Conservation (phyloP, 1,139 yeast genomes). For the Sugiyamaella novakii region DNA sequence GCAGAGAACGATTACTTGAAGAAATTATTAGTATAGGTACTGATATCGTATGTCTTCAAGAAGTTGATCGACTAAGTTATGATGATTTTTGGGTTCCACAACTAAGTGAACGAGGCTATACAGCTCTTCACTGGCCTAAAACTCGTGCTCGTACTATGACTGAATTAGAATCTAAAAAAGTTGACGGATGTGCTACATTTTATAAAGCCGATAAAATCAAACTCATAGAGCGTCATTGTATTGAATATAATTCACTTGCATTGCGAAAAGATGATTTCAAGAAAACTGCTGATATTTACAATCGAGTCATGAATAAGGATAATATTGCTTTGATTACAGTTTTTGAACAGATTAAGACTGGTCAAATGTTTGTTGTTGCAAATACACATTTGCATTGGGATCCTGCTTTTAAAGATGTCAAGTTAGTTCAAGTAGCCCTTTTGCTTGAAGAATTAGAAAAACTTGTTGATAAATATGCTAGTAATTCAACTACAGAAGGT, state of each 20-base stretch:
- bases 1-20: slow-evolving; percentile 71
- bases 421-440: slow-evolving; percentile 92
- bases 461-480: slow-evolving; percentile 56
- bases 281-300: slow-evolving; percentile 91
- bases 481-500: slow-evolving; percentile 42
- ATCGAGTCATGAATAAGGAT: slow-evolving; percentile 95
- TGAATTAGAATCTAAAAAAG: slow-evolving; percentile 79
- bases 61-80: slow-evolving; percentile 84
- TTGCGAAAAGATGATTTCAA: slow-evolving; percentile 86
- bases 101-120: slow-evolving; percentile 73
- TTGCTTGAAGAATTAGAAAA: slow-evolving; percentile 82
- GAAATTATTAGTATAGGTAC: slow-evolving; percentile 67
- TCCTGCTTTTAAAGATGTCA: slow-evolving; percentile 94
- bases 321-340: slow-evolving; percentile 83
- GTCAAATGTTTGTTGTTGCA: slow-evolving; percentile 71
- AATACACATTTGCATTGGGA: slow-evolving; percentile 99
- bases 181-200: slow-evolving; percentile 97
- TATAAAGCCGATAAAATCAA: slow-evolving; percentile 70
- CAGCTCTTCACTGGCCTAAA: slow-evolving; percentile 80
- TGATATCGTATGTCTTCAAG: slow-evolving; percentile 90
- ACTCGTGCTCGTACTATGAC: slow-evolving; percentile 90
- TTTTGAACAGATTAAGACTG: slow-evolving; percentile 70
- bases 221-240: slow-evolving; percentile 66
- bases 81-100: slow-evolving; percentile 85
- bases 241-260: slow-evolving; percentile 88